Percentiles rank a stretch among this genome's conserved stretches.
These are phyloP conservation scores for Penicillium maclennaniae DNA, from an alignment of 495 filamentous ascomycete genomes.

Conservation along the genomic window DNA sequence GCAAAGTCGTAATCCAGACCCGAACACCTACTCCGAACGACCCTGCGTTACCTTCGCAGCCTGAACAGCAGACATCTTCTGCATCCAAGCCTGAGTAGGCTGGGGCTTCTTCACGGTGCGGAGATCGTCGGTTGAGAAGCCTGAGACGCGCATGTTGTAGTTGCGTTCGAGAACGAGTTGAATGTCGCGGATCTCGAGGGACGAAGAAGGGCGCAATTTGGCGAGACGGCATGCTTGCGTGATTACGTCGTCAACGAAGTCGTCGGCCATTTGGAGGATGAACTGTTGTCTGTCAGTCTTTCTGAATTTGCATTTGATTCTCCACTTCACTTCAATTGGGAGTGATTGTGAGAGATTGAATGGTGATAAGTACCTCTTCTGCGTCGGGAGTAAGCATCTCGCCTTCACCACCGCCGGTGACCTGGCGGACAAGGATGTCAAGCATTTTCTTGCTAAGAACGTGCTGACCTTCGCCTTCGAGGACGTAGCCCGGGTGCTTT, in stretches of 20 bases:
- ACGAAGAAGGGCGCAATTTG: constrained; percentile 83
- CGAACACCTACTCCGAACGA: constrained; percentile 30
- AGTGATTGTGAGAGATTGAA: not conserved
- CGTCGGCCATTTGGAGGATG: constrained; percentile 83
- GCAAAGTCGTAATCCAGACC: not conserved
- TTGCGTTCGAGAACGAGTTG: constrained; percentile 94
- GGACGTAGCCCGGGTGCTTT: constrained; percentile 73
- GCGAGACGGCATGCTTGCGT: constrained; percentile 83
- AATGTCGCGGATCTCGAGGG: constrained; percentile 87
- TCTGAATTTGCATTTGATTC: not conserved
- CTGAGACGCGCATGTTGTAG: constrained; percentile 97
- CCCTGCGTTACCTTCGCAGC: constrained; percentile 72
- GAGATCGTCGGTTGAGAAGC: constrained; percentile 89
- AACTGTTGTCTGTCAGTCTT: constrained; percentile 50
- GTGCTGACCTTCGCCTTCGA: constrained; percentile 85
- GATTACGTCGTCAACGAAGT: constrained; percentile 89
- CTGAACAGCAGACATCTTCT: constrained; percentile 93
- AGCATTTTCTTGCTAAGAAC: constrained; percentile 94
- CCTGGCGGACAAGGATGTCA: constrained; percentile 89
- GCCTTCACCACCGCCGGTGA: constrained; percentile 74
- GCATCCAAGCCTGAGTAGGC: constrained; percentile 80
- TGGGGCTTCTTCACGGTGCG: constrained; percentile 89
- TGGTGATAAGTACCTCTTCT: constrained; percentile 68
- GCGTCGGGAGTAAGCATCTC: constrained; percentile 79
- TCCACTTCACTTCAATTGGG: not conserved